These are phyloP conservation scores for Hyparrhenia diplandra DNA, from an alignment of 176 grass and related monocot species.

Conservation along the genomic window DNA sequence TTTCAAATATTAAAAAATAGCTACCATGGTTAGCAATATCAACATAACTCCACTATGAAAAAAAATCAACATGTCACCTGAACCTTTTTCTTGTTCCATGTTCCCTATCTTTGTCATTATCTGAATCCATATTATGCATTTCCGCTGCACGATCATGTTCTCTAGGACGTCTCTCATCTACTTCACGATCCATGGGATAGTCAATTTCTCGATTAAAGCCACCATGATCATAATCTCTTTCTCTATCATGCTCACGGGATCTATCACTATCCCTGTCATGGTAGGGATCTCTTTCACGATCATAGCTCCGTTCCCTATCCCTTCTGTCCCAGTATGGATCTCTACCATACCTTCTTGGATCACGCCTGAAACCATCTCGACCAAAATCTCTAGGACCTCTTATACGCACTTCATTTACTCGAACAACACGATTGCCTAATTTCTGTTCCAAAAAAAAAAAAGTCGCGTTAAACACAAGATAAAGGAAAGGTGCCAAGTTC, in stretches of 20 bases:
- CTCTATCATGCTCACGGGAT: slow-evolving; percentile 59
- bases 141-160: slow-evolving; percentile 48
- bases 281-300: slow-evolving; percentile 53
- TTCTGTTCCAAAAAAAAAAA: slow-evolving; percentile 41
- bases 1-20: background rate
- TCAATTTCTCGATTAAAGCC: slow-evolving; percentile 54
- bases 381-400: slow-evolving; percentile 63
- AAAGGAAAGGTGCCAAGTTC: background rate
- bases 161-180: slow-evolving; percentile 48
- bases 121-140: slow-evolving; percentile 44
- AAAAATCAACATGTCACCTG: slow-evolving; percentile 37
- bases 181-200: slow-evolving; percentile 55
- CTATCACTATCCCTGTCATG: slow-evolving; percentile 63
- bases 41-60: slow-evolving; percentile 22
- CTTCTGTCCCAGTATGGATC: slow-evolving; percentile 59
- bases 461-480: background rate
- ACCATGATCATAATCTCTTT: slow-evolving; percentile 64
- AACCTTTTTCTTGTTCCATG: slow-evolving; percentile 48
- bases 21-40: background rate
- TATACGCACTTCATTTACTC: slow-evolving; percentile 83
- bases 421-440: slow-evolving; percentile 65
- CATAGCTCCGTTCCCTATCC: slow-evolving; percentile 68
- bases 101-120: slow-evolving; percentile 63
- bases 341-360: slow-evolving; percentile 52
- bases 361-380: slow-evolving; percentile 58